A percentile compares a stretch with the other conserved stretches of the same genome.
Conservation (phyloP, 495 filamentous ascomycete genomes). For the Penicillium silybi region DNA sequence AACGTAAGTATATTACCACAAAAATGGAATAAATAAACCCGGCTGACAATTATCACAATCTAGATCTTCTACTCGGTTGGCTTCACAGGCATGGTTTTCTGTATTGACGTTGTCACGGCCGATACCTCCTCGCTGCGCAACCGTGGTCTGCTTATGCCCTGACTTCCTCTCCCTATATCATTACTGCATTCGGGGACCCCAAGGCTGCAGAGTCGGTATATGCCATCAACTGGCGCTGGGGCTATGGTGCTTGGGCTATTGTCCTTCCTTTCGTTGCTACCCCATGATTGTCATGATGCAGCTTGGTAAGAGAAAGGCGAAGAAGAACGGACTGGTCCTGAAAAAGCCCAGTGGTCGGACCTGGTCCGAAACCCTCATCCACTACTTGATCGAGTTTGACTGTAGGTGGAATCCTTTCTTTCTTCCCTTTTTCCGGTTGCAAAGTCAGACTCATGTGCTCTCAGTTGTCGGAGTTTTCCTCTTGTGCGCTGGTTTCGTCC, state of each 20-base stretch:
- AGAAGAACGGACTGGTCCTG: conserved; percentile 28
- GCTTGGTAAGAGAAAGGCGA: conserved; percentile 51
- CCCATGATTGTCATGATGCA: conserved; percentile 44
- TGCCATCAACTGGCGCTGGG: conserved; percentile 55
- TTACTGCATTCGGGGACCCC: conserved; percentile 37
- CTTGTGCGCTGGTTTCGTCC: conserved; percentile 49
- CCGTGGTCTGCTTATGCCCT: conserved; percentile 54
- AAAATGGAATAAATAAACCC: not conserved
- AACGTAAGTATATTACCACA: not conserved
- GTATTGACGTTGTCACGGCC: conserved; percentile 53
- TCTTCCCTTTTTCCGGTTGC: too few relatives aligned
- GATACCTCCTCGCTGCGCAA: conserved; percentile 57
- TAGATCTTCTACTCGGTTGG: conserved; percentile 48
- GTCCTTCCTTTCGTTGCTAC: conserved; percentile 49
- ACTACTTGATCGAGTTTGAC: conserved; percentile 56
- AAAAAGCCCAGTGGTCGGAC: conserved; percentile 35
- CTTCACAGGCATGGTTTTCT: conserved; percentile 52
- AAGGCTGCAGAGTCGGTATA: conserved; percentile 39
- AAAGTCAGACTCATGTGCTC: not conserved
- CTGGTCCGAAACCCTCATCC: conserved; percentile 33
- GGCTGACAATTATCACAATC: not conserved
- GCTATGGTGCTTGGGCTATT: conserved; percentile 55
- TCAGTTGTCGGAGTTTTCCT: conserved; percentile 50
- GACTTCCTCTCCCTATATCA: conserved; percentile 46
- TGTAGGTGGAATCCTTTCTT: conserved; percentile 15